Base-by-base conservation (phyloP, 2,329 filamentous ascomycete genomes). In the Beauveria rudraprayagi region DNA sequence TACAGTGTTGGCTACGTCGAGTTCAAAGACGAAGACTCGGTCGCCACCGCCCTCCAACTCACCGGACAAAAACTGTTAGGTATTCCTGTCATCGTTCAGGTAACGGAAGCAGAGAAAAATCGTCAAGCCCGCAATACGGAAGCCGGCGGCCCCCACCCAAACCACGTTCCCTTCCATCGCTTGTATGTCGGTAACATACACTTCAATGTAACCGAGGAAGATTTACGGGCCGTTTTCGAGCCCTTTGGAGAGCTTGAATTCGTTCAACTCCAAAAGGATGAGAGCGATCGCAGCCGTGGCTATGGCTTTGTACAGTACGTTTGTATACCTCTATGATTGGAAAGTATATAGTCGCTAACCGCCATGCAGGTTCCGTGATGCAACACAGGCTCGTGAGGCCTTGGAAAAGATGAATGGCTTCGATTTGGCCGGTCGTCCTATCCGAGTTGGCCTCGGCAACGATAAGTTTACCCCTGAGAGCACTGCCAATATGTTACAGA, bases 381-480 rank as follows among this genome's bases (percentile, higher is more conserved):
- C 93, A 62, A 85, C 86, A 66, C 87, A 97, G 76, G 94, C 94
- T 71, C 91, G 93, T 72, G 91, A 96, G 75, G 95, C 94, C 64
- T 81, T 99, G 66, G 92, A 97, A 76, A 96, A 97, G 78, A 97
- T 99, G 93, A 99, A 99, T 77, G 92, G 93, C 66, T 99, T 97
- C 78, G 94, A 97, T 77, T 87, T 99, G 68, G 94, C 94, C 70
- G 92, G 92, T 76, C 92, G 94, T 73, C 92, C 92, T 66, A 97
- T 99, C 75, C 92, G 94, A 73, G 95, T 99, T 76, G 94, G 94
- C 76, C 91, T 99, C 80, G 94, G 94, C 77, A 99, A 97, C 80
- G 94, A 99, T 90, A 97, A 97, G 85, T 97, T 97, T 78, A 97
- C 92, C 77, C 90, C 92, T 71, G 94, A 97, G 79, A 94, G 92